A percentile compares a stretch with the other conserved stretches of the same genome.
phyloP scores from a whole-genome alignment of 129 eudicot species.

The Smallanthus sonchifolius region DNA sequence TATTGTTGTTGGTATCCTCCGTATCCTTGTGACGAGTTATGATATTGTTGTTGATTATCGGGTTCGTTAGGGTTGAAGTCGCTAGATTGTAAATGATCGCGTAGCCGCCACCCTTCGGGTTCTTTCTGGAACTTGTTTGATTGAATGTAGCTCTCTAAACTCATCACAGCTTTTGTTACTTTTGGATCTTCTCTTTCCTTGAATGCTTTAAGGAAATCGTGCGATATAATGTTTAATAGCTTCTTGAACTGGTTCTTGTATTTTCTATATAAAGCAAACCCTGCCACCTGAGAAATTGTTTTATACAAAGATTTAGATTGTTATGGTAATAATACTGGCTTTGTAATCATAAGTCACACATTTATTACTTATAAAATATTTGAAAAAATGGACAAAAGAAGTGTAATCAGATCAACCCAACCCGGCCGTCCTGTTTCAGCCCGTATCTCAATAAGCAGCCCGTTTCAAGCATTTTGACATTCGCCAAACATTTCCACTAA shows the following conservation, averaged over 20 bases:
- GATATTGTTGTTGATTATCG: conserved; percentile 26
- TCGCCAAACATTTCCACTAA: not conserved
- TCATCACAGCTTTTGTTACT: conserved; percentile 32
- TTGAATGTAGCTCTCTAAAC: conserved; percentile 48
- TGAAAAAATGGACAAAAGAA: not conserved
- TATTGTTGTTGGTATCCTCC: conserved; percentile 26
- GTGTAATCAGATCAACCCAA: not conserved
- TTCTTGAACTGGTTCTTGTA: conserved; percentile 74
- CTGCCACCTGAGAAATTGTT: conserved; percentile 67
- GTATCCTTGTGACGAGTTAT: conserved; percentile 25
- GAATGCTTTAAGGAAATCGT: conserved; percentile 45
- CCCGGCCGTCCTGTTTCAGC: not conserved
- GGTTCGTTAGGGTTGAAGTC: conserved; percentile 27
- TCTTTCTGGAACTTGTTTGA: conserved; percentile 50
- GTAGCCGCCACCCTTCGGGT: conserved; percentile 71
- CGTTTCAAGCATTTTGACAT: not conserved
- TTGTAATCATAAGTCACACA: not conserved
- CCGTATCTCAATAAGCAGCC: not conserved
- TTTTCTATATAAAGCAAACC: conserved; percentile 56
- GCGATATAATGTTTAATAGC: conserved; percentile 48
- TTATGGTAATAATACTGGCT: not conserved
- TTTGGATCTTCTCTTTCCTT: conserved; percentile 38
- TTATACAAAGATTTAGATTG: not conserved
- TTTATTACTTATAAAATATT: not conserved
- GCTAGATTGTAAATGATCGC: conserved; percentile 34